phyloP scores from a whole-genome alignment of 176 grass and related monocot species.

The Eleusine coracana region DNA sequence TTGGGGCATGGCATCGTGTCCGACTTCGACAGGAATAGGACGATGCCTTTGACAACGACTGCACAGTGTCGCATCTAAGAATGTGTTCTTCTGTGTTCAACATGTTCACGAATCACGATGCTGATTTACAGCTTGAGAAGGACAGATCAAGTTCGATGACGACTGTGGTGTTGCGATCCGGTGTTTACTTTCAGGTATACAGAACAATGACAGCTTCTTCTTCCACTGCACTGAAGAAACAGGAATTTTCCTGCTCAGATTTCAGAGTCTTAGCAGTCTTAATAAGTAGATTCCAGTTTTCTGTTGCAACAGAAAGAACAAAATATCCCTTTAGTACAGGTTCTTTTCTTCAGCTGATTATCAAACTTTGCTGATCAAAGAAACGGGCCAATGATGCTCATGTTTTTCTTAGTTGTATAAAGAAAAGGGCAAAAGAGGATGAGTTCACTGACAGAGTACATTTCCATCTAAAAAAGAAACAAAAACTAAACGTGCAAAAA shows the following conservation, averaged over 20 bases:
- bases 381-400: constrained; percentile 1
- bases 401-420: not conserved
- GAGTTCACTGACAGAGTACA: not conserved
- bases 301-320: not conserved
- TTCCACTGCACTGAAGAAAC: not conserved
- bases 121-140: not conserved
- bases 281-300: not conserved
- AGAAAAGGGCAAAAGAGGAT: not conserved
- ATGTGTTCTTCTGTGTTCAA: not conserved
- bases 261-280: not conserved
- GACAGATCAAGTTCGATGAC: not conserved
- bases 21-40: not conserved
- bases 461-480: not conserved
- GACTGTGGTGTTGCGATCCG: no score
- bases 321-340: not conserved
- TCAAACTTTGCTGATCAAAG: not conserved
- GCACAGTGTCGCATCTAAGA: not conserved
- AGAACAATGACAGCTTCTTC: no score
- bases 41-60: not conserved
- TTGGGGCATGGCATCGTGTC: not conserved
- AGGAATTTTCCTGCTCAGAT: not conserved
- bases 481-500: not conserved
- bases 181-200: not conserved
- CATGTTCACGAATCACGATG: not conserved
- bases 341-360: constrained; percentile 30